phyloP scores from a whole-genome alignment of 1,284 basidiomycete genomes.

The Cryptococcus sp. region DNA sequence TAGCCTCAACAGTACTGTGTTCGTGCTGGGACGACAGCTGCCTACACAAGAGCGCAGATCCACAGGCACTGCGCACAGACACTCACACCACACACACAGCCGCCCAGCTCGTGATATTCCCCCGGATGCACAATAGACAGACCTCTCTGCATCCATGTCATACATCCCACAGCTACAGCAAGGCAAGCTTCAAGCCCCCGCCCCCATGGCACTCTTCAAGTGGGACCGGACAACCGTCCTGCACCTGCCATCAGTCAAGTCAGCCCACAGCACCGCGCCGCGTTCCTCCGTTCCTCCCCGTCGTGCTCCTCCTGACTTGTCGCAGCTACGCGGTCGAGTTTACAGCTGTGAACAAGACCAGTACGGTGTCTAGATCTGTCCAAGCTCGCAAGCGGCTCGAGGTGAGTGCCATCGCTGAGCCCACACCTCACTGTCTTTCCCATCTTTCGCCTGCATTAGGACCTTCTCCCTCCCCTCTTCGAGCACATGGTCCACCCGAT shows the following conservation, averaged over 20 bases:
- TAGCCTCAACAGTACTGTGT: too few relatives aligned
- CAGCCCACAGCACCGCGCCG: background rate
- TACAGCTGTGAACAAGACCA: background rate
- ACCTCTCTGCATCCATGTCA: too few relatives aligned
- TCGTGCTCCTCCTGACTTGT: background rate
- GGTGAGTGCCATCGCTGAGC: background rate
- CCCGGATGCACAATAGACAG: too few relatives aligned
- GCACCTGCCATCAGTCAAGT: background rate
- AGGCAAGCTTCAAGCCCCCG: too few relatives aligned
- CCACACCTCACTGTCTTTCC: background rate
- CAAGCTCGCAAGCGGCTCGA: background rate
- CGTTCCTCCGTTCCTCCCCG: background rate
- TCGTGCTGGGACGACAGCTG: too few relatives aligned
- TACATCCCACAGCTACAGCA: too few relatives aligned
- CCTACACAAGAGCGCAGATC: too few relatives aligned
- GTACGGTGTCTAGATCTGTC: background rate
- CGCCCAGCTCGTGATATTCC: too few relatives aligned
- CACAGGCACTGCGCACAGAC: too few relatives aligned
- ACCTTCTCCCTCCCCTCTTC: background rate
- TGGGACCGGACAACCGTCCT: constrained; percentile 1
- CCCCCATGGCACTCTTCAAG: background rate
- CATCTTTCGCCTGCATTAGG: background rate
- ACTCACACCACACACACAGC: too few relatives aligned
- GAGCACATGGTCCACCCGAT: background rate
- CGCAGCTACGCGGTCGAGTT: background rate